Evolutionary conservation across 495 filamentous ascomycete genomes (phyloP), one percentile per base, ranked within the genome.

Genomic region (Tuber calosporum): DNA sequence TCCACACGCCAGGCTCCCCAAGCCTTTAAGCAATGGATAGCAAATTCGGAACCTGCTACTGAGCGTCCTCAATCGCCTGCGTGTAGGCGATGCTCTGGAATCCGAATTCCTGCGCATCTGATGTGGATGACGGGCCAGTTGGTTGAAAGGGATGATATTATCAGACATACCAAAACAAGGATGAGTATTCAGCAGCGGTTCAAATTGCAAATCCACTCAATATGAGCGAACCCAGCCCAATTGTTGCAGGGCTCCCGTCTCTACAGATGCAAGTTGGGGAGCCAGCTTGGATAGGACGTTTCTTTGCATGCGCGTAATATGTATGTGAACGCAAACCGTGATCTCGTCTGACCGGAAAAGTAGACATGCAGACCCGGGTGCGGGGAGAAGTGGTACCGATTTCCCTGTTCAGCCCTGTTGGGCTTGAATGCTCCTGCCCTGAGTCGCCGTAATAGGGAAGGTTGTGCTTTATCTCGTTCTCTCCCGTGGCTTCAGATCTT

Each of bases 161-260:
- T 71, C 68, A 78, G 73, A 77, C 70, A 73, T 77, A 77, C 76
- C 67, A 42, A 73, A 77, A 69, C 74, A 62, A 40, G 30, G 69
- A 45, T 36, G 26, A 68, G 76, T 66, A 70, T 70, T 70, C 5
- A 48, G 68, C 58, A 37, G 58, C 67, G 11, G 48, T 67, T 58
- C 48, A 58, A 58, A 30, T 15, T 62, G 22, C 37, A 6, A 48
- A 45, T n/a, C 41, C 34, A 38, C 38, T 43, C 53, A 53, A 58
- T 62, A 70, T 73, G 41, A 69, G 66, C n/a, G 34, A 19, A 4
- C 71, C 76, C 75, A 73, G 41, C 74, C 67, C 67, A 72, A 34
- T 43, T 41, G 72, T 72, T 39, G 8, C 39, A 36, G 48, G 58
- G 69, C n/a, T 53, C 69, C 74, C 74, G 62, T 43, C 36, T 71